phyloP scores from a whole-genome alignment of 2,329 filamentous ascomycete species.

The Fusarium newnesense region DNA sequence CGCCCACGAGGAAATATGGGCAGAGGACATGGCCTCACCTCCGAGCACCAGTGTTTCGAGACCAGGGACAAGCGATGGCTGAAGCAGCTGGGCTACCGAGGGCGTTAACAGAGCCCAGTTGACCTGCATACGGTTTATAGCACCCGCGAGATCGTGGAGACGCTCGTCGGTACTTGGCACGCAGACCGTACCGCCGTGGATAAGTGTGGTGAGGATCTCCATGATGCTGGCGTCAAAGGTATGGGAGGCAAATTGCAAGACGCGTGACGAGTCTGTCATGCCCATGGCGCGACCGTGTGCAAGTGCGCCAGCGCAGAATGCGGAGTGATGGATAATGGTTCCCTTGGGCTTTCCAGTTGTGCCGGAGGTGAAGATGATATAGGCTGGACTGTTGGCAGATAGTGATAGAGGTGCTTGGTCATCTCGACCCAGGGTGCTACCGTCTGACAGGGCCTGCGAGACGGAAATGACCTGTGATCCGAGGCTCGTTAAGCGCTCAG shows the following conservation, averaged over 20 bases:
- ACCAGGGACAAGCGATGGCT: conserved; percentile 17
- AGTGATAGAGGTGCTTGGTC: neutral
- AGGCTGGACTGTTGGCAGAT: neutral
- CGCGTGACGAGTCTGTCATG: conserved; percentile 6
- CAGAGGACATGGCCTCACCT: conserved; percentile 38
- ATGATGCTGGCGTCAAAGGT: conserved; percentile 47
- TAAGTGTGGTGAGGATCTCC: conserved; percentile 31
- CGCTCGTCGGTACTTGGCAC: conserved; percentile 52
- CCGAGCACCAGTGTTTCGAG: conserved; percentile 32
- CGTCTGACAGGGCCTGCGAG: neutral
- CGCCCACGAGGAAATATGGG: conserved; percentile 29
- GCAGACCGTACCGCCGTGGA: conserved; percentile 46
- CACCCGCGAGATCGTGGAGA: conserved; percentile 46
- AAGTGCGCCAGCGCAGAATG: conserved; percentile 19
- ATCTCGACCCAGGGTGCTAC: rapidly evolving
- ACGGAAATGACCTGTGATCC: neutral
- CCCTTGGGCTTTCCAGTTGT: conserved; percentile 28
- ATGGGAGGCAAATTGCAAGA: conserved; percentile 27
- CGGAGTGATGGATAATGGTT: conserved; percentile 13
- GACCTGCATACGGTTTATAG: conserved; percentile 15
- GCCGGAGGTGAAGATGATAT: conserved; percentile 26
- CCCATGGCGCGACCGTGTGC: conserved; percentile 16
- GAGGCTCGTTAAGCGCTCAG: conserved; percentile 15
- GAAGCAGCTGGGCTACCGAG: conserved; percentile 27
- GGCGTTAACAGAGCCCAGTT: conserved; percentile 40